Evolutionary conservation across 2,329 filamentous ascomycete genomes (phyloP).

Genomic region (Monilinia polystroma): DNA sequence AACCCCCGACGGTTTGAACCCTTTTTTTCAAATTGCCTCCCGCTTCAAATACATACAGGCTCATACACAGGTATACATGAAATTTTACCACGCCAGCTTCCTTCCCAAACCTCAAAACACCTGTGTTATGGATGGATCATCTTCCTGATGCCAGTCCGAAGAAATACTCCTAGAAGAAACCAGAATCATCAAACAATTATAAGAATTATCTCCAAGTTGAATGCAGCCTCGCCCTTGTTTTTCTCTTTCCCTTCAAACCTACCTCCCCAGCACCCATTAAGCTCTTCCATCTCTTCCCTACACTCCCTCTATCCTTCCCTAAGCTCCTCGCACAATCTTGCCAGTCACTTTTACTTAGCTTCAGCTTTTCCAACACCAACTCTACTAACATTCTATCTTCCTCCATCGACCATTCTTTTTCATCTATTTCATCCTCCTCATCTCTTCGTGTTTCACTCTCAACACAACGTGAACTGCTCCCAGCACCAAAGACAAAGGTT

Average conservation of each 20-base stretch:
- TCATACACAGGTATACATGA: not conserved
- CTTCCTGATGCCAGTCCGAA: not conserved
- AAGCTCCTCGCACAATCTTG: conserved; percentile 64
- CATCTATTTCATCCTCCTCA: conserved; percentile 8
- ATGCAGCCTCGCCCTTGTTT: conserved; percentile 49
- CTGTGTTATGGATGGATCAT: not conserved
- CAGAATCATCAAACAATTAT: not conserved
- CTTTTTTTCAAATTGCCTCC: not conserved
- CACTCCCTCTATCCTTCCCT: conserved; percentile 57
- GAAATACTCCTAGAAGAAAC: not conserved
- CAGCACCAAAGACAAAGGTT: conserved; percentile 7
- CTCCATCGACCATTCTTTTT: conserved; percentile 55
- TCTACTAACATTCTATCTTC: conserved; percentile 66
- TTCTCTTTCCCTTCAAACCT: conserved; percentile 51
- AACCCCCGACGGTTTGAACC: not conserved
- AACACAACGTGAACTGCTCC: not conserved
- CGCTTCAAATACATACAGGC: not conserved
- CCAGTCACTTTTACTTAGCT: conserved; percentile 64
- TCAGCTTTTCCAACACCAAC: conserved; percentile 65
- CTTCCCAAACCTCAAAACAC: not conserved
- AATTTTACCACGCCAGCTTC: not conserved
- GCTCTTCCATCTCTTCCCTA: conserved; percentile 62
- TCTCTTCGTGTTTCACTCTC: conserved; percentile 32
- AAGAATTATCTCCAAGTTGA: conserved; percentile 52
- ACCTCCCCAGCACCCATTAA: conserved; percentile 59